Percentiles rank a stretch among this genome's conserved stretches.
Evolutionary conservation across 2,329 filamentous ascomycete species (phyloP).

Genomic region (Ceratocystis destructans): DNA sequence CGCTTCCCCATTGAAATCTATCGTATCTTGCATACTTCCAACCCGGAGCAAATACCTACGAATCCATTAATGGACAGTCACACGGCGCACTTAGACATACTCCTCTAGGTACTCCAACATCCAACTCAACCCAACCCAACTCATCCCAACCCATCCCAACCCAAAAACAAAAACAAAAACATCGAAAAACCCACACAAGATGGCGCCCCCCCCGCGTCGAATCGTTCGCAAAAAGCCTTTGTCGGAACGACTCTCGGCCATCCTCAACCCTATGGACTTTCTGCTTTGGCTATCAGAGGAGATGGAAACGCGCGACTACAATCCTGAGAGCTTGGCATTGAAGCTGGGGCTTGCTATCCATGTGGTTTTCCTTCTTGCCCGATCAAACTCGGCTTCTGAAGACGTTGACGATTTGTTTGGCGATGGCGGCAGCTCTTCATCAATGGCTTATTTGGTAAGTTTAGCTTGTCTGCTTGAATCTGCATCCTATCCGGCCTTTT

Average conservation of each 20-base stretch:
- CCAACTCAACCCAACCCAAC: too few species aligned
- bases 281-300: constrained; percentile 85
- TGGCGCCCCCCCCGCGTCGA: constrained; percentile 38
- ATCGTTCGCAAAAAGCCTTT: constrained; percentile 73
- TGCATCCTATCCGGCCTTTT: constrained; percentile 4
- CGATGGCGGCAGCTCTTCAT: constrained; percentile 50
- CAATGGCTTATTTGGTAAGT: constrained; percentile 46
- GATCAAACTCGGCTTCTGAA: constrained; percentile 54
- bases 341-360: constrained; percentile 67
- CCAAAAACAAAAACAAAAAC: too few species aligned
- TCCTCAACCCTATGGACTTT: constrained; percentile 78
- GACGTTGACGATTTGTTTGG: constrained; percentile 72
- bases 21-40: too few species aligned
- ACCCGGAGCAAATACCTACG: too few species aligned
- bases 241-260: constrained; percentile 62
- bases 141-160: too few species aligned
- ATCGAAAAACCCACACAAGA: neutral
- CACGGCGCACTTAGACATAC: too few species aligned
- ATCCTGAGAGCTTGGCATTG: constrained; percentile 63
- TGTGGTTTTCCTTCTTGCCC: constrained; percentile 64
- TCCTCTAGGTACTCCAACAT: neutral
- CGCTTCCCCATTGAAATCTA: too few species aligned
- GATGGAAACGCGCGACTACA: constrained; percentile 81
- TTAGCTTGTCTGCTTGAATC: constrained; percentile 27
- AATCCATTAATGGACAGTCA: too few species aligned